Conservation (phyloP, 2,329 filamentous ascomycete species). For the Plenodomus biglobosus region DNA sequence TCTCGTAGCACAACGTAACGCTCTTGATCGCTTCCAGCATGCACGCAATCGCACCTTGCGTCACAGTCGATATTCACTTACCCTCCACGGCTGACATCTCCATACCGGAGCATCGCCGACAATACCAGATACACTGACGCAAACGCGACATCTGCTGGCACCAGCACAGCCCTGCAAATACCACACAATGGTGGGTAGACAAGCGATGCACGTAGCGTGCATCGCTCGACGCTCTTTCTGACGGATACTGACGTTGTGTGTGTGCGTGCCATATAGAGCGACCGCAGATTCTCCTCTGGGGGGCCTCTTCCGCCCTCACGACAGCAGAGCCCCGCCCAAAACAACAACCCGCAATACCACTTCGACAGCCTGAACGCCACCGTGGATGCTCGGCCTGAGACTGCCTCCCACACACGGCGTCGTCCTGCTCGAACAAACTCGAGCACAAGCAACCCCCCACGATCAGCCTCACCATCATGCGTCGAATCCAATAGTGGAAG, state of each 20-base stretch:
- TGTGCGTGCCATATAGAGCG: constrained; percentile 30
- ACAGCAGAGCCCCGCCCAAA: constrained; percentile 19
- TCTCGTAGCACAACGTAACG: constrained; percentile 37
- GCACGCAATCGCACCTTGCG: constrained; percentile 40
- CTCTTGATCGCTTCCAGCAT: constrained; percentile 39
- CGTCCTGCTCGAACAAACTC: constrained; percentile 29
- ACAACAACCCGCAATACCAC: constrained; percentile 18
- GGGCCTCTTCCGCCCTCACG: constrained; percentile 21
- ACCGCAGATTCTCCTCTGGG: constrained; percentile 29
- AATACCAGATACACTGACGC: constrained; percentile 41
- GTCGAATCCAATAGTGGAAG: constrained; percentile 27
- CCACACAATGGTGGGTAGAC: constrained; percentile 45
- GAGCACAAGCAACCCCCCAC: constrained; percentile 21
- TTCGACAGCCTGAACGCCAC: constrained; percentile 16
- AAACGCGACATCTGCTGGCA: constrained; percentile 29
- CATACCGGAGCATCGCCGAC: constrained; percentile 23
- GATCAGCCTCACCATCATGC: constrained; percentile 20
- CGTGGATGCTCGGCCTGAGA: constrained; percentile 8
- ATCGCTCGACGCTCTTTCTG: constrained; percentile 8
- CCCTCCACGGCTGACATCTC: constrained; percentile 21
- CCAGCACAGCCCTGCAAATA: constrained; percentile 24
- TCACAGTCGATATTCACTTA: constrained; percentile 23
- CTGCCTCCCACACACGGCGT: constrained; percentile 22
- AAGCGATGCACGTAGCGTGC: constrained; percentile 19
- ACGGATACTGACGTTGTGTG: constrained; percentile 25